These are phyloP conservation scores for Asterella californica DNA, from an alignment of 225 moss, liverwort and hornwort genomes.

Conservation along the genomic window DNA sequence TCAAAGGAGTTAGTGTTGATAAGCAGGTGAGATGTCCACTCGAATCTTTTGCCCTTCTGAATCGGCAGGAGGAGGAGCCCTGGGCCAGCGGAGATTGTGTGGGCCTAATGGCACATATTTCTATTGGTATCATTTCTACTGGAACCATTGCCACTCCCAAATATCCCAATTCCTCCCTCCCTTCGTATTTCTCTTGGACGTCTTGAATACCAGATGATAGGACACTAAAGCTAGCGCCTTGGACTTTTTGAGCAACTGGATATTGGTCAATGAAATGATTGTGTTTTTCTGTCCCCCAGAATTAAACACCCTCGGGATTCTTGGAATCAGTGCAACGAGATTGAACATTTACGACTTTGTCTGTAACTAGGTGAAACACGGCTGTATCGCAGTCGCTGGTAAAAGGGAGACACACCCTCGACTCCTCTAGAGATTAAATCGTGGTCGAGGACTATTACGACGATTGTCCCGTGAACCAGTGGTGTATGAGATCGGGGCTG, in stretches of 20 bases:
- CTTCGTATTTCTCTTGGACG: background rate
- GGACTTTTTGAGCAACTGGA: background rate
- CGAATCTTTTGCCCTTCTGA: background rate
- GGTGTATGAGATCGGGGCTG: background rate
- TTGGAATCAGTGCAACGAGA: background rate
- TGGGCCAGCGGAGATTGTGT: constrained; percentile 5
- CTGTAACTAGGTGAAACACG: background rate
- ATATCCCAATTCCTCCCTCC: background rate
- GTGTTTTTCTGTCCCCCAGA: constrained; percentile 6
- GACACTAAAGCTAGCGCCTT: background rate
- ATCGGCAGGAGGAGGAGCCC: background rate
- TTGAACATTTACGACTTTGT: background rate
- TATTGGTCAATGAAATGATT: constrained; percentile 1
- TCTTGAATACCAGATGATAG: background rate
- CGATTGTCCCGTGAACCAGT: background rate
- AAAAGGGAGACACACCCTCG: background rate
- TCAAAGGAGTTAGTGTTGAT: background rate
- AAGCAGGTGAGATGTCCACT: background rate
- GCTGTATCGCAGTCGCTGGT: background rate
- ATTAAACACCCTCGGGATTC: background rate
- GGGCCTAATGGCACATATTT: background rate
- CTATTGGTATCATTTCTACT: background rate
- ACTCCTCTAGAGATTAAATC: background rate
- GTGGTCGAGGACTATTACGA: background rate
- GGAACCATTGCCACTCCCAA: no score